Evolutionary conservation across 2,329 filamentous ascomycete genomes (phyloP), one percentile per base, ranked within the genome.

Genomic region (Raffaelea deltoideospora): DNA sequence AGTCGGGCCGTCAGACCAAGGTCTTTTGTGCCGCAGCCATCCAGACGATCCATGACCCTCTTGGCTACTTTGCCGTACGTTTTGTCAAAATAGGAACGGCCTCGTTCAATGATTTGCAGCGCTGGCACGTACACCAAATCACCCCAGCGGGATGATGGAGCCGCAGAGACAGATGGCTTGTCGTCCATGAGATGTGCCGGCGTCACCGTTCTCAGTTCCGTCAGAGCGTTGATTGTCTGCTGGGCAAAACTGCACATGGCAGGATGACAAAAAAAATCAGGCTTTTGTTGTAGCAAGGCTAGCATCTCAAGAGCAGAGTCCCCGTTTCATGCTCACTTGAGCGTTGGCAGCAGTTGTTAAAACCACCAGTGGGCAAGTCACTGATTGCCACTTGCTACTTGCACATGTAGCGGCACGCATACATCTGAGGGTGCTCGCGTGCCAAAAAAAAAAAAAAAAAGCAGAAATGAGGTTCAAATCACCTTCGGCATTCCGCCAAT

Each of bases 401-500:
- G n/a, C n/a, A n/a, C n/a, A n/a, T n/a, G n/a, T n/a, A n/a, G n/a
- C n/a, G n/a, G n/a, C n/a, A n/a, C n/a, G n/a, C n/a, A n/a, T n/a
- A n/a, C n/a, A n/a, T n/a, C n/a, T n/a, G n/a, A n/a, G n/a, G n/a
- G n/a, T n/a, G n/a, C n/a, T n/a, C n/a, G n/a, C n/a, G n/a, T n/a
- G n/a, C n/a, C n/a, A n/a, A 35, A 18, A 30, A 21, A 29, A 29
- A 9, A 17, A 9, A 23, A 31, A 24, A 23, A 5, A 27, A 32
- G 18, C 24, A 21, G 17, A 20, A 27, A 7, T 30, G 4, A 6
- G 13, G 15, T 14, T 11, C 17, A n/a, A 29, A 42, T 32, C 51
- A 67, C 65, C 58, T 64, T 69, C 8, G 66, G 65, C 33, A 70
- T 46, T 1, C 67, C 65, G 14, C 59, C 59, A 30, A 70, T 56